Conservation (phyloP, 768 basidiomycete genomes). For the Hypsizygus marmoreus region DNA sequence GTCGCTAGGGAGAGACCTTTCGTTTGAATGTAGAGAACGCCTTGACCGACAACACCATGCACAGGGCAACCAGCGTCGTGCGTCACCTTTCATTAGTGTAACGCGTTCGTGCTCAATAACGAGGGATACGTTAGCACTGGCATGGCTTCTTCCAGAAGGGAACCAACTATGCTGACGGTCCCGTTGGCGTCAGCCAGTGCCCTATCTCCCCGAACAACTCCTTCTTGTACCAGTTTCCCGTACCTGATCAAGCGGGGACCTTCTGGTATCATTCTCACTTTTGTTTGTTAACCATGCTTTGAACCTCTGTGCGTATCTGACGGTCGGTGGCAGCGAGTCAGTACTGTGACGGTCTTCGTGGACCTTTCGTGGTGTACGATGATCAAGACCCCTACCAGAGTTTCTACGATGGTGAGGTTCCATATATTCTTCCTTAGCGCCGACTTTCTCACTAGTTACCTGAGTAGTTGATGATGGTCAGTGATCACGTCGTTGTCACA, state of each 20-base stretch:
- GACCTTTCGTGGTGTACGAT: conserved; percentile 14
- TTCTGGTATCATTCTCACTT: conserved; percentile 20
- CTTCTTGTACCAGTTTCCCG: conserved; percentile 36
- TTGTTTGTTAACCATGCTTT: background rate
- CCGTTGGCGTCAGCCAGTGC: conserved; percentile 33
- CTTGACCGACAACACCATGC: background rate
- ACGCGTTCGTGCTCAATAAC: no score
- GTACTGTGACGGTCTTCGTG: conserved; percentile 22
- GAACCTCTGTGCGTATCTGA: background rate
- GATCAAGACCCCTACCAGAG: conserved; percentile 1
- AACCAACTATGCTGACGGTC: conserved; percentile 35
- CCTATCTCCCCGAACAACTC: conserved; percentile 33
- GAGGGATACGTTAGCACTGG: conserved; percentile 38
- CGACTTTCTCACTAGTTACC: background rate
- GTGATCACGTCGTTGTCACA: no score
- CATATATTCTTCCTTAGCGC: no score
- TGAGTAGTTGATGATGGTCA: no score
- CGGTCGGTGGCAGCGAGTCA: conserved; percentile 9
- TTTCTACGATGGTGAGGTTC: background rate
- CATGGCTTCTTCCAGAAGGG: conserved; percentile 34
- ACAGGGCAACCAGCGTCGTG: no score
- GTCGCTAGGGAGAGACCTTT: background rate
- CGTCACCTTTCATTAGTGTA: no score
- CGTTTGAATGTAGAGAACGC: background rate
- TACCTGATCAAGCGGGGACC: conserved; percentile 33